Base-by-base conservation (phyloP, 192 early-diverging fungal genomes). In the Backusella westeae region DNA sequence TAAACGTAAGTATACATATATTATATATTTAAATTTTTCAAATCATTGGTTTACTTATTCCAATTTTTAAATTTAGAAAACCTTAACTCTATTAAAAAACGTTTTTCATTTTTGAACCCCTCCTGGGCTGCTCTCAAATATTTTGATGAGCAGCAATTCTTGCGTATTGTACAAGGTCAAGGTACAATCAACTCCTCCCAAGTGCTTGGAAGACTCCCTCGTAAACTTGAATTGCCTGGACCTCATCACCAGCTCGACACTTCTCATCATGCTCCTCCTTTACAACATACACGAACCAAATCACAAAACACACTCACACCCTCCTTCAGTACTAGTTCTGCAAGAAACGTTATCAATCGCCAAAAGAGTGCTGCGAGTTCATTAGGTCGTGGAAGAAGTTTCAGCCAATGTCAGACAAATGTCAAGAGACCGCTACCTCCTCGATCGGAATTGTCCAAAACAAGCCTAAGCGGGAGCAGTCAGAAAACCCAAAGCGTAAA, bases 111-210 rank as follows among this genome's bases (percentile, higher is more conserved):
- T n/a, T 44, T 83, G 12, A 78, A 76, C 9, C 82, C 75, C 15
- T 68, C 77, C 6, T 83, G 82, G 82, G 82, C 82, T n/a, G 82
- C 82, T 1, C 41, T 83, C 44, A 83, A 83, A 46, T 78, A 79
- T 8, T 83, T 83, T 75, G 75, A 83, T n/a, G 82, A 83, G 42
- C 23, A 67, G 4, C 77, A 83, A 69, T 83, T 83, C 49, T 56
- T 79, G 12, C 42, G 52, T 21, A 68, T 83, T 15, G 78, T 83
- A 26, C 78, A 79, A 66, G 82, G 82, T 1, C 59, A 83, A 44
- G 44, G 66, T 2, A 46, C 71, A 8, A 53, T 44, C 2, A 67
- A 35, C 59, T 67, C 77, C 36, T 46, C 74, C 10, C 59, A 74
- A 8, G 75, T 71, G 1, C 49, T 83, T 4, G 82, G 82, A 1